phyloP scores from a whole-genome alignment of 768 basidiomycete genomes.

The Plicaturopsis crispa region DNA sequence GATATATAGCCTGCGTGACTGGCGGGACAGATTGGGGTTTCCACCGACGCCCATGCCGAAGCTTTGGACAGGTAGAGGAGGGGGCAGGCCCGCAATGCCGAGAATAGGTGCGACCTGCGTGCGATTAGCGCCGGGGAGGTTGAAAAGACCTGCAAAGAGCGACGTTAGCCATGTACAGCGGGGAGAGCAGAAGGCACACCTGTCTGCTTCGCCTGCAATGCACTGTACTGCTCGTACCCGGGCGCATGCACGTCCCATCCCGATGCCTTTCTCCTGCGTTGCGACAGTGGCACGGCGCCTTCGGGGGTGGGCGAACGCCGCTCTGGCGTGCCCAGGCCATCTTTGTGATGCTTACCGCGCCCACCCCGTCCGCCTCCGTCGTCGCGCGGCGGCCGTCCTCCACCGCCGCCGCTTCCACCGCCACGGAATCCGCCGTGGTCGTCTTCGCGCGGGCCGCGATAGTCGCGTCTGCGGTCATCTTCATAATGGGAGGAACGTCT shows the following conservation, averaged over 20 bases:
- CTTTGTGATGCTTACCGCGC: constrained; percentile 39
- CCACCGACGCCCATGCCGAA: constrained; percentile 84
- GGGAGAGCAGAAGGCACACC: constrained; percentile 38
- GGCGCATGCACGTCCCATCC: constrained; percentile 97
- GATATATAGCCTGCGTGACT: constrained; percentile 92
- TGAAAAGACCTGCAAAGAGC: constrained; percentile 71
- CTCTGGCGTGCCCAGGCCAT: constrained; percentile 61
- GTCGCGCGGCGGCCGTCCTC: constrained; percentile 19
- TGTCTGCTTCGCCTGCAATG: constrained; percentile 97
- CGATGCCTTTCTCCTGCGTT: constrained; percentile 82
- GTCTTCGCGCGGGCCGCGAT: constrained; percentile 7
- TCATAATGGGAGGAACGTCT: constrained; percentile 32
- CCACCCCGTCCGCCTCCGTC: constrained; percentile 39
- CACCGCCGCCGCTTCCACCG: constrained; percentile 22
- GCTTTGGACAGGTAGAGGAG: constrained; percentile 76
- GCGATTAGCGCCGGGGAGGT: constrained; percentile 90
- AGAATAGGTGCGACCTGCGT: constrained; percentile 81
- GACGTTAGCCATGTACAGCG: constrained; percentile 7
- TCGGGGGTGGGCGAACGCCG: constrained; percentile 88
- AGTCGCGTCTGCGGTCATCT: constrained; percentile 37
- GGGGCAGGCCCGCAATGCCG: constrained; percentile 73
- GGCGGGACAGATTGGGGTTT: constrained; percentile 85
- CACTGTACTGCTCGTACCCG: constrained; percentile 91
- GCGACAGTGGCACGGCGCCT: constrained; percentile 71
- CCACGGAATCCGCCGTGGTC: constrained; percentile 9